Conservation (phyloP, 495 filamentous ascomycete genomes). For the Staphylotrichum longicolle region DNA sequence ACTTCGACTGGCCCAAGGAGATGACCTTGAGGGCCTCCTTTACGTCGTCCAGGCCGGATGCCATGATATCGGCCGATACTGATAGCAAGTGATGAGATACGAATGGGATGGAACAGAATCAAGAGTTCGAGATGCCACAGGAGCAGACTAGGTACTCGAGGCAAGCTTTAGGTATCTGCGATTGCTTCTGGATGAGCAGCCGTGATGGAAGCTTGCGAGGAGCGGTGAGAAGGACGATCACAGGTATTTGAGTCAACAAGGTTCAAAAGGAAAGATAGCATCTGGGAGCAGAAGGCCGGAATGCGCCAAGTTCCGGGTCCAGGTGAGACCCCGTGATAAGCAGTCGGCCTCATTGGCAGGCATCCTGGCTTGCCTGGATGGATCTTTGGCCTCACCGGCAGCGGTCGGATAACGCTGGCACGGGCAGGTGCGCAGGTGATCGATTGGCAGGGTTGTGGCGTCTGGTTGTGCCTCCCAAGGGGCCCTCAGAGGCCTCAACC, state of each 20-base stretch:
- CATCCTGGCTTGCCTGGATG: neutral
- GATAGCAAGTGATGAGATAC: neutral
- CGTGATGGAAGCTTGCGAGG: neutral
- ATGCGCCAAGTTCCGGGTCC: conserved; percentile 21
- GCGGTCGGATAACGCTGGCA: conserved; percentile 19
- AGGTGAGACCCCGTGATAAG: conserved; percentile 27
- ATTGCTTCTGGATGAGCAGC: neutral
- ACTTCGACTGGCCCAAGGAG: conserved; percentile 54
- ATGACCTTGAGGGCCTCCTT: conserved; percentile 52
- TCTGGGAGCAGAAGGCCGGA: conserved; percentile 6
- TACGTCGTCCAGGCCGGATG: conserved; percentile 48
- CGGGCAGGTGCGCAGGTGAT: conserved; percentile 29
- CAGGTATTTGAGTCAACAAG: neutral
- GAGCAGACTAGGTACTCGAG: neutral
- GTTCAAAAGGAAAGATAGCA: neutral
- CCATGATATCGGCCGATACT: conserved; percentile 10
- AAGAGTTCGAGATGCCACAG: neutral
- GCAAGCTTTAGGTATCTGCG: neutral
- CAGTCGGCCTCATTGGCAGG: conserved; percentile 16
- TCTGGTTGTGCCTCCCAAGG: neutral
- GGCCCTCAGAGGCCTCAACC: conserved; percentile 12
- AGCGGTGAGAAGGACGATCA: conserved; percentile 1
- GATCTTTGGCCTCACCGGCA: conserved; percentile 19
- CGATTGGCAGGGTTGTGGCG: conserved; percentile 25
- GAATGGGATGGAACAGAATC: neutral